Percentiles rank a stretch among this genome's conserved stretches.
phyloP scores from a whole-genome alignment of 202 grass and related monocot genomes.

The Brachypodium distachyon region DNA sequence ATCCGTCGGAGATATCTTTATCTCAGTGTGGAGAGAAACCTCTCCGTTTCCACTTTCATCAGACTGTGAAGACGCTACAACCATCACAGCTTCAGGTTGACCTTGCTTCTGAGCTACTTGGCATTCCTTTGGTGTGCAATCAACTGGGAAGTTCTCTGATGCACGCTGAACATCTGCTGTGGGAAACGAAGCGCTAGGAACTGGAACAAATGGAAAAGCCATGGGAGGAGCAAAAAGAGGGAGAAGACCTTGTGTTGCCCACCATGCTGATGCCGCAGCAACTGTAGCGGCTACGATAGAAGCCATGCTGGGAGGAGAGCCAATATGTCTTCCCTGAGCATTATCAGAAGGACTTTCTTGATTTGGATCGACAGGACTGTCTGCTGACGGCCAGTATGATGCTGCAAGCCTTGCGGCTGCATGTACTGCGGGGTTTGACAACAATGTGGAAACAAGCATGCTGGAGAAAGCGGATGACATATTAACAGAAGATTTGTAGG shows the following conservation, averaged over 20 bases:
- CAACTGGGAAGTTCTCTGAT: slow-evolving; percentile 31
- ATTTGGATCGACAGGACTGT: slow-evolving; percentile 22
- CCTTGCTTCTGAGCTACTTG: slow-evolving; percentile 18
- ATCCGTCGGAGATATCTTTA: slow-evolving; percentile 32
- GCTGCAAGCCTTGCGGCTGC: slow-evolving; percentile 67
- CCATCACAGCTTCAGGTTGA: slow-evolving; percentile 12
- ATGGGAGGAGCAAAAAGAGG: slow-evolving; percentile 60
- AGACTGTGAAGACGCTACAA: slow-evolving; percentile 16
- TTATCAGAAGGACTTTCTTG: slow-evolving; percentile 34
- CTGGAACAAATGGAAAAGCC: slow-evolving; percentile 51
- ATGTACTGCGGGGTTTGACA: slow-evolving; percentile 81
- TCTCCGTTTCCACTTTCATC: slow-evolving; percentile 46
- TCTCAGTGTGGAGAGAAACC: slow-evolving; percentile 15
- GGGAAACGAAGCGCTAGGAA: slow-evolving; percentile 36
- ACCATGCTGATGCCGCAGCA: slow-evolving; percentile 90
- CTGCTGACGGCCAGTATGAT: slow-evolving; percentile 63
- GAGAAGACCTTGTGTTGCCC: slow-evolving; percentile 83
- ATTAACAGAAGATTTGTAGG: slow-evolving; percentile 47
- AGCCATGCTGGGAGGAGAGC: slow-evolving; percentile 51
- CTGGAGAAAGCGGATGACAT: slow-evolving; percentile 70
- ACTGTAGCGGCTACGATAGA: slow-evolving; percentile 73
- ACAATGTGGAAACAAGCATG: slow-evolving; percentile 66
- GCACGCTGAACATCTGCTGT: slow-evolving; percentile 18
- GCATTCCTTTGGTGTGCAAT: slow-evolving; percentile 29
- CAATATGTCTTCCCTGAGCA: slow-evolving; percentile 35